These are phyloP conservation scores for Psidium guajava DNA, from an alignment of 345 rosid genomes.

Conservation along the genomic window DNA sequence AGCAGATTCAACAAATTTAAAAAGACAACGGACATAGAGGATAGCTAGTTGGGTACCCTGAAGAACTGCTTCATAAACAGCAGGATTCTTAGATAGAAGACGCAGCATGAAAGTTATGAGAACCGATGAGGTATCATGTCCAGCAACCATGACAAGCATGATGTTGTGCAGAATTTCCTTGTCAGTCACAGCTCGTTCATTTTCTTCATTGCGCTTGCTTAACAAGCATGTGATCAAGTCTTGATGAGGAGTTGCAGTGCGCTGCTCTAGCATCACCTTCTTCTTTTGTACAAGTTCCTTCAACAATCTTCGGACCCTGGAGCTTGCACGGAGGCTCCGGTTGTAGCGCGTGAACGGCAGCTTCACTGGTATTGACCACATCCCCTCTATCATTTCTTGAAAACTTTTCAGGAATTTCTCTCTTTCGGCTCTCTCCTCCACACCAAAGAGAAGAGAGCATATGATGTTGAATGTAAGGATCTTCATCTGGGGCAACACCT, in stretches of 20 bases:
- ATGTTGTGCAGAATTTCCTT: conserved; percentile 39
- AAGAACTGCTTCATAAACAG: conserved; percentile 28
- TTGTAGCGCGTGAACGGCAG: conserved; percentile 24
- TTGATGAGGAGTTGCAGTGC: conserved; percentile 11
- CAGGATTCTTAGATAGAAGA: conserved; percentile 27
- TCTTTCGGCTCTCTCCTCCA: conserved; percentile 10
- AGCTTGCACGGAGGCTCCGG: conserved; percentile 25
- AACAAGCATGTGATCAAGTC: conserved; percentile 42
- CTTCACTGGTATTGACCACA: conserved; percentile 13
- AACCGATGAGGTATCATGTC: conserved; percentile 40
- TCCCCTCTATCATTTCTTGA: conserved; percentile 4
- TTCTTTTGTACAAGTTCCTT: conserved; percentile 24
- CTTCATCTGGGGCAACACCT: conserved; percentile 26
- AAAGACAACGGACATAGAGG: neutral
- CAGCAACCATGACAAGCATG: conserved; percentile 49
- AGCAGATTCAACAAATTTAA: neutral
- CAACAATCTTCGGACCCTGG: conserved; percentile 12
- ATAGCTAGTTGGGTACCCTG: conserved; percentile 26
- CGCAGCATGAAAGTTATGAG: conserved; percentile 37
- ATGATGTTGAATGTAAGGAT: conserved; percentile 24
- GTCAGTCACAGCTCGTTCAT: conserved; percentile 15
- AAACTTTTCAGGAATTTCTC: conserved; percentile 5
- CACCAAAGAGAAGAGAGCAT: conserved; percentile 12
- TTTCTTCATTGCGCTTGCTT: conserved; percentile 5
- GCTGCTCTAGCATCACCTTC: conserved; percentile 17